Evolutionary conservation across 1,139 yeast species (phyloP).

Genomic region (Scheffersomyces segobiensis): DNA sequence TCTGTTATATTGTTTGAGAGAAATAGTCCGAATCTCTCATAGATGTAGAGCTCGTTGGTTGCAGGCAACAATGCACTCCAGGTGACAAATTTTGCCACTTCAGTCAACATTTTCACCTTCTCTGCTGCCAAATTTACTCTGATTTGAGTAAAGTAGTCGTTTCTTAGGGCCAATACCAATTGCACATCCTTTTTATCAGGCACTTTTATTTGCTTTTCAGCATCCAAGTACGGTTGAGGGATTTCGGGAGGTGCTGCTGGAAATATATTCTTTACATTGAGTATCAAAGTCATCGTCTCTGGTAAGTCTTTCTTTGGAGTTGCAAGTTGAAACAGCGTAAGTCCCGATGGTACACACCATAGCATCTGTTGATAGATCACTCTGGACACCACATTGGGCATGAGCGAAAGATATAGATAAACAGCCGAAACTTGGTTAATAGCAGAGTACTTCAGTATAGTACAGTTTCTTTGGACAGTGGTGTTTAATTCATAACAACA

Average conservation of each 20-base stretch:
- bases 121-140: slow-evolving; percentile 43
- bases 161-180: slow-evolving; percentile 25
- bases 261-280: neutral
- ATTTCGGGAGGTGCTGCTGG: slow-evolving; percentile 22
- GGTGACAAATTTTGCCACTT: slow-evolving; percentile 36
- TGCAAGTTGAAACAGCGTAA: neutral
- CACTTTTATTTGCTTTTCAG: slow-evolving; percentile 33
- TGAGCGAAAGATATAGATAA: neutral
- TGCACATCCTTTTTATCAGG: slow-evolving; percentile 37
- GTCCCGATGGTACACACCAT: neutral
- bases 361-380: neutral
- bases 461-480: neutral
- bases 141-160: slow-evolving; percentile 39
- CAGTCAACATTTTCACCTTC: slow-evolving; percentile 35
- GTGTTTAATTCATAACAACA: neutral
- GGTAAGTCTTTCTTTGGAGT: neutral
- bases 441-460: neutral
- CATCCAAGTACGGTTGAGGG: slow-evolving; percentile 45
- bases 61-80: slow-evolving; percentile 34
- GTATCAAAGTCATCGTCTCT: neutral
- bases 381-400: neutral
- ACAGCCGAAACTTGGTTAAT: neutral
- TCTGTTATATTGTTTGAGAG: slow-evolving; percentile 7
- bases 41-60: slow-evolving; percentile 18
- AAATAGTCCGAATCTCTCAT: slow-evolving; percentile 23